Evolutionary conservation across 805 yeast genomes (phyloP), one percentile per base, ranked within the genome.

Genomic region (Saccharomycopsis sp.): DNA sequence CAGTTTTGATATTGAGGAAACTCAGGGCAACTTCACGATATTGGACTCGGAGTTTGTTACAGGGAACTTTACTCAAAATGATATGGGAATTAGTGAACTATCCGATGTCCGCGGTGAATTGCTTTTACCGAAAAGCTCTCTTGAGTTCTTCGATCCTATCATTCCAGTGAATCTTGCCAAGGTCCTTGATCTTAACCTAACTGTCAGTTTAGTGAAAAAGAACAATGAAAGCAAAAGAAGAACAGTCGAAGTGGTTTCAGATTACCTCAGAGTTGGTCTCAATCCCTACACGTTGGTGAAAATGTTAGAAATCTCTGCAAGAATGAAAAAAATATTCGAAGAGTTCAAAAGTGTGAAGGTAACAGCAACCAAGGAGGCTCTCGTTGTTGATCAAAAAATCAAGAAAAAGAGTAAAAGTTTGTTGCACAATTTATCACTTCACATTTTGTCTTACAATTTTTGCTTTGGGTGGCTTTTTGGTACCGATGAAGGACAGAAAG

Each of bases 381-480:
- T n/a, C 12, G 27, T 25, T n/a, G n/a, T n/a, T n/a, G n/a, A n/a
- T n/a, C n/a, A n/a, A n/a, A n/a, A n/a, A n/a, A n/a, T n/a, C n/a
- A n/a, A n/a, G n/a, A n/a, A n/a, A n/a, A n/a, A 42, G 53, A 25
- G 27, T 25, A n/a, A 25, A 25, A 25, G 27, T 25, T 26, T 52
- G 12, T 33, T 47, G 36, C 57, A 58, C n/a, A 63, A 67, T 46
- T 68, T 66, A 35, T 65, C 84, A 0, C 60, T 80, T 22, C 80
- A 74, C 36, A 64, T 80, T 18, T 55, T 77, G 4, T 72, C 85
- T 0, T 71, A 77, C 49, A 73, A 80, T 48, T 65, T 82, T 45
- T 81, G 94, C 47, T 45, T 81, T 25, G 94, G 95, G 0, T 85
- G 95, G 87, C 55, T 81, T 3, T 81, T 80, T 53, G 77, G 71